phyloP scores from a whole-genome alignment of 306 rosid genomes.

The Castanospermum australe region DNA sequence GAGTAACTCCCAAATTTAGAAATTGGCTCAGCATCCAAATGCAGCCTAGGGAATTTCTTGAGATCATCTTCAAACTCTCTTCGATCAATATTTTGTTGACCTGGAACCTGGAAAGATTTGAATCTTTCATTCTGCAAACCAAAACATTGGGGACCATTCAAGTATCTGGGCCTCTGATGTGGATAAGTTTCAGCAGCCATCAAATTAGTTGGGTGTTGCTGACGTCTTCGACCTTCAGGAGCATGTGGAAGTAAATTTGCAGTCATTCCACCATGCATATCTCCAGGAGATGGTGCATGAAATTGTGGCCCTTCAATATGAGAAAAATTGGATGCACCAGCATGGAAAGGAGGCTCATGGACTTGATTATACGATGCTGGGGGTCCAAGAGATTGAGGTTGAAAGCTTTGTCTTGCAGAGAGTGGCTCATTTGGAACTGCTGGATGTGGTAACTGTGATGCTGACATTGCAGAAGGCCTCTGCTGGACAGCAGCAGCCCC shows the following conservation, averaged over 20 bases:
- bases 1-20: no score
- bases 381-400: conserved; percentile 41
- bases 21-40: conserved; percentile 49
- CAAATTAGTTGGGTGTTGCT: conserved; percentile 28
- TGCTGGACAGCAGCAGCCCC: conserved; percentile 42
- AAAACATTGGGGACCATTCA: conserved; percentile 33
- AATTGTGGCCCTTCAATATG: conserved; percentile 50
- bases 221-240: conserved; percentile 42
- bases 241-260: conserved; percentile 53
- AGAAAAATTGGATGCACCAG: conserved; percentile 49
- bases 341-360: conserved; percentile 49
- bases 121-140: no score
- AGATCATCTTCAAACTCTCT: neutral
- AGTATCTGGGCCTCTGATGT: conserved; percentile 29
- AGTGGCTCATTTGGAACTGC: conserved; percentile 50
- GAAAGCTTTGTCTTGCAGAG: conserved; percentile 43
- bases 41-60: conserved; percentile 62
- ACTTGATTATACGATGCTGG: conserved; percentile 51
- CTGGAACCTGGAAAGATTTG: no score
- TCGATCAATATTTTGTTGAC: no score
- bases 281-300: conserved; percentile 57
- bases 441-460: conserved; percentile 45
- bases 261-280: conserved; percentile 50
- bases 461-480: conserved; percentile 42
- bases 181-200: conserved; percentile 27